Percentiles rank a stretch among this genome's conserved stretches.
Conservation (phyloP, 352 stramenopile genomes). For the Aphanomyces stellatus region DNA sequence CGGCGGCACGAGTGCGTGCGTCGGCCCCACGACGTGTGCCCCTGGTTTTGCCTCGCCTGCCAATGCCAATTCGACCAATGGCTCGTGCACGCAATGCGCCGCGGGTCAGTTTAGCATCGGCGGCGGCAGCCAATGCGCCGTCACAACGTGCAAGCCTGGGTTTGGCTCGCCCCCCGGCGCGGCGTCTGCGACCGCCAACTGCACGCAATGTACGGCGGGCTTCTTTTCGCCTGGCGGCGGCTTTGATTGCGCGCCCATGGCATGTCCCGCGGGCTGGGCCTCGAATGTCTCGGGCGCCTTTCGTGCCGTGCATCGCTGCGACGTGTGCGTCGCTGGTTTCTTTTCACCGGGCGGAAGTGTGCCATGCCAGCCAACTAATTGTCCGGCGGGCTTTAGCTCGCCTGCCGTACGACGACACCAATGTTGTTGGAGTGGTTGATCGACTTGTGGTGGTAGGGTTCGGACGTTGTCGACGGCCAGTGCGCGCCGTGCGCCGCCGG, state of each 20-base stretch:
- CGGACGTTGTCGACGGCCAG: neutral
- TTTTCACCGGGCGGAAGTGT: slow-evolving; percentile 29
- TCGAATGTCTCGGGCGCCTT: slow-evolving; percentile 33
- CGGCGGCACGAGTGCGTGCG: slow-evolving; percentile 36
- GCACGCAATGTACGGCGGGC: slow-evolving; percentile 31
- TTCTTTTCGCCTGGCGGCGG: slow-evolving; percentile 39
- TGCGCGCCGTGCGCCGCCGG: slow-evolving; percentile 22
- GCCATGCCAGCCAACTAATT: slow-evolving; percentile 33
- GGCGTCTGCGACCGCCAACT: slow-evolving; percentile 26
- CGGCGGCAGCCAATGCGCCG: slow-evolving; percentile 30
- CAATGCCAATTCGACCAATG: slow-evolving; percentile 27
- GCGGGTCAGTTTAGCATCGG: slow-evolving; percentile 30
- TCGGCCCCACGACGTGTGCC: slow-evolving; percentile 30
- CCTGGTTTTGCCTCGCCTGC: slow-evolving; percentile 28
- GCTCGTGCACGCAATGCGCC: slow-evolving; percentile 29
- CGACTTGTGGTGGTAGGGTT: neutral
- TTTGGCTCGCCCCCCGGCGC: slow-evolving; percentile 30
- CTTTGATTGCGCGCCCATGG: slow-evolving; percentile 34
- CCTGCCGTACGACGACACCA: neutral
- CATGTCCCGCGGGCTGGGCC: slow-evolving; percentile 27
- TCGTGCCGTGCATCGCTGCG: slow-evolving; percentile 25
- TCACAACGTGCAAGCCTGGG: slow-evolving; percentile 29
- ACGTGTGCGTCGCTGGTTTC: slow-evolving; percentile 29
- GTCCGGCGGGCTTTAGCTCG: slow-evolving; percentile 24
- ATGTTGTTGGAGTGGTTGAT: neutral